phyloP scores from a whole-genome alignment of 768 basidiomycete species.

The Pleurotus platypus region DNA sequence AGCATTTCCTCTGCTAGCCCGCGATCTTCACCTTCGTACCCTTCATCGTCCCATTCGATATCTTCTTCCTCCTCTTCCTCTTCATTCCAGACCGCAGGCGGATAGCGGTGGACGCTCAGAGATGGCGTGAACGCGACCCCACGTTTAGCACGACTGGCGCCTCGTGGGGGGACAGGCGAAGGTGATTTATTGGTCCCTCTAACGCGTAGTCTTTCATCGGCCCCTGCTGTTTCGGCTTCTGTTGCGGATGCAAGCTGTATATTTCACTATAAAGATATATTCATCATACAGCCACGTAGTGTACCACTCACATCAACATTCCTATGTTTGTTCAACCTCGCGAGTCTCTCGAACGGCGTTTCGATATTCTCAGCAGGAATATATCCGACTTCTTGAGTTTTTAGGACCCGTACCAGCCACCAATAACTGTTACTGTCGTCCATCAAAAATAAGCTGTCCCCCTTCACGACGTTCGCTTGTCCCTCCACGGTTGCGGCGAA shows the following conservation, averaged over 20 bases:
- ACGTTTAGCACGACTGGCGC: conserved; percentile 26
- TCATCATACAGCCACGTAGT: neutral
- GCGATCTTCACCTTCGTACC: conserved; percentile 66
- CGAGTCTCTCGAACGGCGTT: conserved; percentile 94
- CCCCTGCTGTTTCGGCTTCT: conserved; percentile 60
- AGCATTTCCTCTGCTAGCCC: conserved; percentile 55
- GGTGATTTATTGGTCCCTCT: conserved; percentile 45
- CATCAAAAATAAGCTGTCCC: conserved; percentile 93
- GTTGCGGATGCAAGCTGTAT: conserved; percentile 71
- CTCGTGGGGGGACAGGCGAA: conserved; percentile 38
- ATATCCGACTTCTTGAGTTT: conserved; percentile 98
- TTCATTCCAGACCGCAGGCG: conserved; percentile 80
- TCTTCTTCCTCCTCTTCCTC: conserved; percentile 66
- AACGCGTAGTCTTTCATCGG: conserved; percentile 46
- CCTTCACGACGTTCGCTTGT: conserved; percentile 98
- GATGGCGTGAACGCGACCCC: conserved; percentile 72
- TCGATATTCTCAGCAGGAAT: conserved; percentile 99
- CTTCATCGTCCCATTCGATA: conserved; percentile 64
- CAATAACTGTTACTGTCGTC: conserved; percentile 99
- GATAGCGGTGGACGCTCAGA: conserved; percentile 68
- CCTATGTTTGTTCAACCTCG: conserved; percentile 92
- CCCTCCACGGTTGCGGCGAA: conserved; percentile 98
- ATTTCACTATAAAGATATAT: conserved; percentile 7
- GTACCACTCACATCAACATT: conserved; percentile 83
- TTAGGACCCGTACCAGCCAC: conserved; percentile 99